Base-by-base conservation (phyloP, 768 basidiomycete species). In the Zangia roseola region DNA sequence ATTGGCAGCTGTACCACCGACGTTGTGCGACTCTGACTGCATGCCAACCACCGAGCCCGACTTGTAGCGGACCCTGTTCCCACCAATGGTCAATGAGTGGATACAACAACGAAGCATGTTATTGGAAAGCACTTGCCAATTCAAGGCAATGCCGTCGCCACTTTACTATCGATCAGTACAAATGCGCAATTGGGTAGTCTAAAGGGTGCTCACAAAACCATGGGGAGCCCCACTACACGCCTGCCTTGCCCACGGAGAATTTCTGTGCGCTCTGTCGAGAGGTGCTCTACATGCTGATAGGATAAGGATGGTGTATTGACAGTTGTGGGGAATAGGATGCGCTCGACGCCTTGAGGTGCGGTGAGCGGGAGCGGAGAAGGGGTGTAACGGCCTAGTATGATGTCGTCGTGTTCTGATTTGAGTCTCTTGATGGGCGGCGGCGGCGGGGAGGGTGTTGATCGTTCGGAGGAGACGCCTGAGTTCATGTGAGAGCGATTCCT, bases 81-180 rank as follows among this genome's bases (percentile, higher is more conserved):
- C 24, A 30, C 23, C 6, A 16, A 35, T 67, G 26, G 26, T 25
- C 7, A n/a, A 35, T 67, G 9, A 62, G 45, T 10, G 20, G 26
- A 37, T 43, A 47, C 14, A 44, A 13, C 23, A 25, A 30, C 10
- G 17, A 45, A 39, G 16, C 5, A 26, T 31, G 36, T 34, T 21
- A 41, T 10, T 40, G 13, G 28, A 40, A 40, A 14, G 38, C 60
- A 62, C n/a, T n/a, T n/a, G n/a, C 68, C 68, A 69, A 47, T 66
- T 63, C 39, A 68, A 33, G 35, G 60, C 42, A 21, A 68, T 62
- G 2, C 63, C 59, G 19, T 69, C 66, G 35, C 56, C 61, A 8
- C 66, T 65, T 39, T 43, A 16, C 25, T 37, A 28, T 17, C 23
- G 35, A 44, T 65, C 36, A 57, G 46, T 37, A 31, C 30, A 13